Evolutionary conservation across 73 alveolate species (phyloP), one percentile per base, ranked within the genome.

Genomic region (Symbiodinium pilosum): DNA sequence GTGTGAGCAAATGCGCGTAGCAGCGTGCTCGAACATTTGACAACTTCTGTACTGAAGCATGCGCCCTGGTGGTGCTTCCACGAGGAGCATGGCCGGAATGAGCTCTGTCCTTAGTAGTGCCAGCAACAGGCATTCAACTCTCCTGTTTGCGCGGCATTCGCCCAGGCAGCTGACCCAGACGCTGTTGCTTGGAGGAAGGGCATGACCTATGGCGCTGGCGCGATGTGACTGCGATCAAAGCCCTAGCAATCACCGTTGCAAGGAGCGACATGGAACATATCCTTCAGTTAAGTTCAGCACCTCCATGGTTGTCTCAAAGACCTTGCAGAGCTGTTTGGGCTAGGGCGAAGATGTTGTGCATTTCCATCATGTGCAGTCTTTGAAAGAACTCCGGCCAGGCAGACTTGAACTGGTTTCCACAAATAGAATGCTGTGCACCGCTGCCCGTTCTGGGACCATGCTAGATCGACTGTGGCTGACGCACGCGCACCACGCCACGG

Each of bases 101-200:
- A 91, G 54, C 75, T 91, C 88, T 26, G 96, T 91, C 96, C 96
- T 91, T 14, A 47, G n/a, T n/a, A n/a, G n/a, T n/a, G n/a, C n/a
- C n/a, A n/a, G n/a, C n/a, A n/a, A n/a, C n/a, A n/a, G n/a, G n/a
- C n/a, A n/a, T n/a, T n/a, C n/a, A n/a, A n/a, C n/a, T n/a, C n/a
- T 5, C 38, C 81, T 64, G 4, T 38, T 5, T n/a, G 30, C 41
- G 81, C 32, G 34, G 81, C 30, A 54, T 16, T 26, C 26, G 73
- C 73, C 20, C 26, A 54, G 73, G 73, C 73, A 64, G 41, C 14
- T 30, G 88, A 64, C 96, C 96, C 96, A 4, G 96, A 91, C 18
- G 96, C 96, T 7, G 96, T 91, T 43, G 96, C 96, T 91, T 71
- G 96, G 36, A 91, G 75, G 96, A 91, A 91, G 32, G 96, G 96